phyloP scores from a whole-genome alignment of 345 rosid species.

The Raphanus raphanistrum region DNA sequence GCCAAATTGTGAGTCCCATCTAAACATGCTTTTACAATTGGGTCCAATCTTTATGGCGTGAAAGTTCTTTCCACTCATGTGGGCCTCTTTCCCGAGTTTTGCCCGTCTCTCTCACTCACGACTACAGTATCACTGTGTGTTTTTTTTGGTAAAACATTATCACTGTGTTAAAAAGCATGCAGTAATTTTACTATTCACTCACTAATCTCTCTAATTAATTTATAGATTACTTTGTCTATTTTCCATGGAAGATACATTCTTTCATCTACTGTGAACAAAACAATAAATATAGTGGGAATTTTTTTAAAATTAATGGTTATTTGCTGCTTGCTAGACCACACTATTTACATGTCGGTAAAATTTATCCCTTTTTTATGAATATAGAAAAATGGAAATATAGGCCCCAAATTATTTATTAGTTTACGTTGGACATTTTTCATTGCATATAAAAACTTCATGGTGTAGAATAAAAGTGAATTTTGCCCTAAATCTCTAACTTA shows the following conservation, averaged over 20 bases:
- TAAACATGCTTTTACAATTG: not conserved
- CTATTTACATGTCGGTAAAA: not conserved
- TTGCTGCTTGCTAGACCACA: not conserved
- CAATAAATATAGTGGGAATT: not conserved
- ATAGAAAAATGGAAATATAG: not conserved
- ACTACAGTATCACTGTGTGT: not conserved
- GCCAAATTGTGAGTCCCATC: constrained; percentile 1
- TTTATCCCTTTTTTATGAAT: not conserved
- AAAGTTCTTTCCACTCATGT: constrained; percentile 20
- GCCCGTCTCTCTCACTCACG: constrained; percentile 10
- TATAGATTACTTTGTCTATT: not conserved
- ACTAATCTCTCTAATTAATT: not conserved
- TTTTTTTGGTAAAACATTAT: too few relatives aligned
- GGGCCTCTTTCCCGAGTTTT: not conserved
- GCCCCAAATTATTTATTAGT: not conserved
- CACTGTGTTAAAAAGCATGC: not conserved
- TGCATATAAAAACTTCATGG: not conserved
- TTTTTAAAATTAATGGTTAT: not conserved
- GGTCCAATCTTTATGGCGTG: constrained; percentile 30
- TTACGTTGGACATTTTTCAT: not conserved
- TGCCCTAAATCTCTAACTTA: not conserved
- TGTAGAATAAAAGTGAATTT: not conserved
- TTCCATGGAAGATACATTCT: not conserved
- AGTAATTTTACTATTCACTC: not conserved
- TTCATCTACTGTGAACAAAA: not conserved